phyloP scores from a whole-genome alignment of 1,284 basidiomycete genomes.

The Cutaneotrichosporon dermatis region DNA sequence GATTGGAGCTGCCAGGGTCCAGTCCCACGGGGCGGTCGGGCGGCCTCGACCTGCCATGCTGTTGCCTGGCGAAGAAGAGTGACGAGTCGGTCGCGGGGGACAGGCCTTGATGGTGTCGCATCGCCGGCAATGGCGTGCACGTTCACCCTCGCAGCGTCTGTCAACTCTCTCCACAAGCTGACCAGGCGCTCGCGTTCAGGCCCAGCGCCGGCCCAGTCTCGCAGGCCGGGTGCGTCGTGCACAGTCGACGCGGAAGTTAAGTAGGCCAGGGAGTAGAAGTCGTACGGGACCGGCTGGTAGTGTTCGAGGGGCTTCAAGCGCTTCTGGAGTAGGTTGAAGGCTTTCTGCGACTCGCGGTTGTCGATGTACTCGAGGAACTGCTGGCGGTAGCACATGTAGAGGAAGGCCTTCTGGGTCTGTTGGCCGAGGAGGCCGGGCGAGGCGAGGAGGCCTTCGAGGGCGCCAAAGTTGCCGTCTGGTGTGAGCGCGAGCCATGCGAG shows the following conservation, averaged over 20 bases:
- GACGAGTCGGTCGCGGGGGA: slow-evolving; percentile 49
- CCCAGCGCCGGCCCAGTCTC: slow-evolving; percentile 51
- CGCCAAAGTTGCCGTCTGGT: slow-evolving; percentile 51
- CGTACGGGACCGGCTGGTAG: slow-evolving; percentile 52
- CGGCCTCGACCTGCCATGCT: slow-evolving; percentile 50
- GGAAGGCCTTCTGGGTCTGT: slow-evolving; percentile 51
- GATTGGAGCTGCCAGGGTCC: slow-evolving; percentile 24
- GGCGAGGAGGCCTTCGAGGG: slow-evolving; percentile 47
- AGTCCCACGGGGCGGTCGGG: background rate
- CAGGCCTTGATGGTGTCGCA: slow-evolving; percentile 24
- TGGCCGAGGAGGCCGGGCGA: slow-evolving; percentile 46
- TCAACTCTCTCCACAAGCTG: slow-evolving; percentile 47
- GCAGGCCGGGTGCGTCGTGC: slow-evolving; percentile 52
- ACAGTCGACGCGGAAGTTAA: slow-evolving; percentile 51
- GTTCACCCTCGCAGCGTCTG: slow-evolving; percentile 17
- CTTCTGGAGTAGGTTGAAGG: slow-evolving; percentile 54
- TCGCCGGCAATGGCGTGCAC: slow-evolving; percentile 6
- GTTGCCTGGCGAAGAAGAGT: slow-evolving; percentile 51
- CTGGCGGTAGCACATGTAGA: slow-evolving; percentile 46
- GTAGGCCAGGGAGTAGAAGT: slow-evolving; percentile 53
- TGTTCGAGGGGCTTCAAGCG: slow-evolving; percentile 53
- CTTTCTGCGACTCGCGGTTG: slow-evolving; percentile 50
- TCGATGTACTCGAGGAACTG: slow-evolving; percentile 53
- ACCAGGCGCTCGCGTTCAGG: slow-evolving; percentile 45
- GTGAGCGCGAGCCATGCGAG: background rate